Percentiles rank a stretch among this genome's conserved stretches.
Evolutionary conservation across 1,139 yeast species (phyloP).

Genomic region (Candida sp.): DNA sequence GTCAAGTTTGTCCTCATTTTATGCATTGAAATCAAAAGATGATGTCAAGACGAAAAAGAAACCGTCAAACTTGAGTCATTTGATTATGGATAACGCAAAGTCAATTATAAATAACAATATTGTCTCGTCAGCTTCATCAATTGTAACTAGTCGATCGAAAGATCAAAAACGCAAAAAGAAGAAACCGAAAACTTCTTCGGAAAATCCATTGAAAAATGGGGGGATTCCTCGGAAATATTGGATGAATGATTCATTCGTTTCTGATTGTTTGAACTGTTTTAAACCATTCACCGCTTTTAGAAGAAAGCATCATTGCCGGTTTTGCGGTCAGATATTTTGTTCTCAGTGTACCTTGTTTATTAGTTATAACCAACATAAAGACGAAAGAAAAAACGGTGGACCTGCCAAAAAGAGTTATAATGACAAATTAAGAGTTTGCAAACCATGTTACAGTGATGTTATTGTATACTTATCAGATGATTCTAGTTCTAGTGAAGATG

Average conservation of each 20-base stretch:
- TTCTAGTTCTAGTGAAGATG: constrained; percentile 27
- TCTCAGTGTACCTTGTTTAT: constrained; percentile 79
- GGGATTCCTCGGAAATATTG: constrained; percentile 70
- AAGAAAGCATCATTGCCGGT: constrained; percentile 91
- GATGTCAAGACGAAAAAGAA: constrained; percentile 21
- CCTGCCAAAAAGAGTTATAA: constrained; percentile 31
- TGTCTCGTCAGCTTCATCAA: constrained; percentile 29
- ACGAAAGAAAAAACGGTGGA: constrained; percentile 25
- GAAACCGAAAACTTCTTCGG: constrained; percentile 35
- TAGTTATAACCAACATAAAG: constrained; percentile 67
- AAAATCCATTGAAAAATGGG: constrained; percentile 47
- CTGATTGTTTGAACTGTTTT: constrained; percentile 77
- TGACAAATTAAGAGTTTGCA: constrained; percentile 78
- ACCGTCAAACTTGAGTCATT: constrained; percentile 30
- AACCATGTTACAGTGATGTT: constrained; percentile 72
- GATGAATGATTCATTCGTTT: constrained; percentile 90
- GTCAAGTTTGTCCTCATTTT: constrained; percentile 43
- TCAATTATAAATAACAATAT: constrained; percentile 29
- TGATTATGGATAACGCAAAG: constrained; percentile 39
- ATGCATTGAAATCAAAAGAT: constrained; percentile 24
- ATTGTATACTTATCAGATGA: constrained; percentile 67
- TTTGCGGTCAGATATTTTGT: constrained; percentile 96
- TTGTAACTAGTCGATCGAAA: constrained; percentile 13
- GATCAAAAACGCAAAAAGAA: constrained; percentile 20
- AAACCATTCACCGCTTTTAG: constrained; percentile 74